Evolutionary conservation across 345 rosid genomes (phyloP).

Genomic region (Lagerstroemia speciosa): DNA sequence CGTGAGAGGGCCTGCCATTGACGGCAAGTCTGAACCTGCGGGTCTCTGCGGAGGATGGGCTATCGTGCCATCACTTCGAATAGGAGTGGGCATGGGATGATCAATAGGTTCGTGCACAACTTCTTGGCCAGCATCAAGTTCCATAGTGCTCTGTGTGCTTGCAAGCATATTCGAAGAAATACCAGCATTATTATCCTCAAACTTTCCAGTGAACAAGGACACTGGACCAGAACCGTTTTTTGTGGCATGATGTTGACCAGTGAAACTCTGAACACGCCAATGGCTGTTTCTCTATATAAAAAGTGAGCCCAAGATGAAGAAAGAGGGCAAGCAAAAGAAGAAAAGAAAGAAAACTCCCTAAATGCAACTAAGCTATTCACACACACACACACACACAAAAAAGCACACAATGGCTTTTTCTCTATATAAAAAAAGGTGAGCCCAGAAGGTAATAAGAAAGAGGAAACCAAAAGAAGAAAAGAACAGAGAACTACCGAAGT

Average conservation of each 20-base stretch:
- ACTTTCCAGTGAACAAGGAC: slow-evolving; percentile 49
- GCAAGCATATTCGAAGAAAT: slow-evolving; percentile 31
- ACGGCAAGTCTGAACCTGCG: slow-evolving; percentile 41
- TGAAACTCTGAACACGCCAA: slow-evolving; percentile 48
- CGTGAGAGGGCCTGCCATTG: slow-evolving; percentile 41
- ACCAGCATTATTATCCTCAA: slow-evolving; percentile 49
- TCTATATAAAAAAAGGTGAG: slow-evolving; percentile 40
- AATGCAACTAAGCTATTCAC: too few relatives aligned
- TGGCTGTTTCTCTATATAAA: slow-evolving; percentile 86
- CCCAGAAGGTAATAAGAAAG: neutral
- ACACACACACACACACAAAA: too few relatives aligned
- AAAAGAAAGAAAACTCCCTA: too few relatives aligned
- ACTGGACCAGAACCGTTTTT: slow-evolving; percentile 68
- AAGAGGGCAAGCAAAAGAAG: too few relatives aligned
- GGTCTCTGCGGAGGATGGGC: slow-evolving; percentile 36
- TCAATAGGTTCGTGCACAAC: slow-evolving; percentile 8
- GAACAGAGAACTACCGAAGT: neutral
- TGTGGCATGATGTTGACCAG: slow-evolving; percentile 46
- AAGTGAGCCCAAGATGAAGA: too few relatives aligned
- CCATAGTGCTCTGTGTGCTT: slow-evolving; percentile 36
- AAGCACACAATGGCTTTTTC: slow-evolving; percentile 97
- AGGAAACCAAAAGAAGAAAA: neutral
- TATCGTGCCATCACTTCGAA: slow-evolving; percentile 24
- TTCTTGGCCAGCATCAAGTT: slow-evolving; percentile 48
- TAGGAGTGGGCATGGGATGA: slow-evolving; percentile 23